phyloP scores from a whole-genome alignment of 1,284 basidiomycete species.

The Cutaneotrichosporon cutaneum region DNA sequence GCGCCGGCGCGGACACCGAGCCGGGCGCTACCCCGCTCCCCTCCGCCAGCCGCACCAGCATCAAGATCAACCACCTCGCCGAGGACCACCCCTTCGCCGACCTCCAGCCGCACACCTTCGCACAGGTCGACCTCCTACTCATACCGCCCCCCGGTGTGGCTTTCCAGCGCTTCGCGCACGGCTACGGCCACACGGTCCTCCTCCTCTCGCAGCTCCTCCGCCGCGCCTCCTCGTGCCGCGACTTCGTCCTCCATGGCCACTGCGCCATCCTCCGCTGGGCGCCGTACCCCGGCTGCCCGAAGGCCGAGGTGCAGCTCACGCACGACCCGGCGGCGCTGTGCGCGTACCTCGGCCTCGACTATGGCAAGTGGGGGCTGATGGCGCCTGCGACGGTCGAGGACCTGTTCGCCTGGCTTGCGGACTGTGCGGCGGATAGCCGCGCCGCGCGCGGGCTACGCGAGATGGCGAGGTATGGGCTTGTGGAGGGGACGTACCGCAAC shows the following conservation, averaged over 20 bases:
- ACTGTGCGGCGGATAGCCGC: neutral
- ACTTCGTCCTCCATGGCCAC: conserved; percentile 20
- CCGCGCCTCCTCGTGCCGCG: neutral
- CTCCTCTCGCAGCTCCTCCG: conserved; percentile 18
- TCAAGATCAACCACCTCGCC: neutral
- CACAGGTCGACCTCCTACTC: conserved; percentile 40
- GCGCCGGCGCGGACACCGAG: neutral
- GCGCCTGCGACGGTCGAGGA: neutral
- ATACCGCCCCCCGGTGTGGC: conserved; percentile 9
- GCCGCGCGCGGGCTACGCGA: conserved; percentile 6
- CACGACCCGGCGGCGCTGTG: conserved; percentile 28
- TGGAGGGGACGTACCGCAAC: neutral
- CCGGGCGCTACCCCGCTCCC: no score
- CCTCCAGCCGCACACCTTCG: conserved; percentile 24
- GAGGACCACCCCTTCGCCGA: neutral
- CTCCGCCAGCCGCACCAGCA: neutral
- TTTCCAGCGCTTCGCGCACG: conserved; percentile 23
- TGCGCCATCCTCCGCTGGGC: conserved; percentile 25
- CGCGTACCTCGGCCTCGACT: conserved; percentile 35
- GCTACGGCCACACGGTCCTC: conserved; percentile 21
- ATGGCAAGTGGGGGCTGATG: neutral
- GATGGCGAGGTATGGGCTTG: neutral
- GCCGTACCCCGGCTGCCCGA: conserved; percentile 28
- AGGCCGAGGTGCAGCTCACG: conserved; percentile 32
- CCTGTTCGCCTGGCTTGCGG: conserved; percentile 13